Percentiles rank a stretch among this genome's conserved stretches.
These are phyloP conservation scores for Tuber aestivum DNA, from an alignment of 495 filamentous ascomycete species.

Conservation along the genomic window DNA sequence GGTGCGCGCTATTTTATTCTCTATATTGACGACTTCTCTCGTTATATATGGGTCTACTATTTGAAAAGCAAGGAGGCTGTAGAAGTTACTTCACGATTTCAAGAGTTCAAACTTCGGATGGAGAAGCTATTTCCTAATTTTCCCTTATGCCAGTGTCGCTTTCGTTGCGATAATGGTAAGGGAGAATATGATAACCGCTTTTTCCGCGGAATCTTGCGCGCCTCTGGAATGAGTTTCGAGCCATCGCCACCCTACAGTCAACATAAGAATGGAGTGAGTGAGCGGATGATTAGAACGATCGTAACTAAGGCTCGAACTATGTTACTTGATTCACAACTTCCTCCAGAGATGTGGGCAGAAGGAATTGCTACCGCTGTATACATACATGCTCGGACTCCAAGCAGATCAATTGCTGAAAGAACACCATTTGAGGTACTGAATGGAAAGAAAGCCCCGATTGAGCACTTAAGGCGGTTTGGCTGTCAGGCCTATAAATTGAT, in stretches of 20 bases:
- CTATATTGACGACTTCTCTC: slow-evolving; percentile 3
- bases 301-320: neutral
- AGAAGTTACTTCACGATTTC: neutral
- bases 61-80: neutral
- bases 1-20: neutral
- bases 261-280: slow-evolving; percentile 6
- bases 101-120: neutral
- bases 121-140: neutral
- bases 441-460: neutral
- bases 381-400: neutral
- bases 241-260: slow-evolving; percentile 11
- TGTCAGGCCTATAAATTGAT: neutral
- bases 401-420: neutral
- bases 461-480: neutral
- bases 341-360: neutral
- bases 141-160: neutral
- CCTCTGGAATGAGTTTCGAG: neutral
- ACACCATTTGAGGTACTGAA: neutral
- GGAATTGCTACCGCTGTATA: neutral
- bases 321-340: neutral
- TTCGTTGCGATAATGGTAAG: slow-evolving; percentile 1
- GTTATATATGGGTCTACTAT: neutral
- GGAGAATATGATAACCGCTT: slow-evolving; percentile 8
- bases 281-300: slow-evolving; percentile 2
- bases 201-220: no score